Evolutionary conservation across 2,329 filamentous ascomycete species (phyloP).

Genomic region (Alternaria atra): DNA sequence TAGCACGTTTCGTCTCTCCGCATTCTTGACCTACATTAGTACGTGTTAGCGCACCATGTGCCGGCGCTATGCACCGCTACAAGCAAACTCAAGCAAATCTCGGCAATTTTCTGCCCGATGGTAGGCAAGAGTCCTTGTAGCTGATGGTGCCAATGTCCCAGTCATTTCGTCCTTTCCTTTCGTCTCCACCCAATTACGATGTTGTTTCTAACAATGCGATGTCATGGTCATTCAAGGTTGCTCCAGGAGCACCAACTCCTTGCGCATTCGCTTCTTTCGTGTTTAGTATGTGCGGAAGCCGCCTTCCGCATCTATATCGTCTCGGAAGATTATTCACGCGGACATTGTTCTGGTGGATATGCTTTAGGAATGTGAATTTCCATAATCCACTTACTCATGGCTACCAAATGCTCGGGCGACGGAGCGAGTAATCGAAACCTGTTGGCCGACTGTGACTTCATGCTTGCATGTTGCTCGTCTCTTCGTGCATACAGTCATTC

Average conservation of each 20-base stretch:
- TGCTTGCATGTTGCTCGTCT: background rate
- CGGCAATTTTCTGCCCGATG: constrained; percentile 2
- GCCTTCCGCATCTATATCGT: background rate
- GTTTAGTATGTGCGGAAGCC: background rate
- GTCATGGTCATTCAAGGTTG: background rate
- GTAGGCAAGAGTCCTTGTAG: background rate
- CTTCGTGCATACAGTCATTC: background rate
- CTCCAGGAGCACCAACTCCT: background rate
- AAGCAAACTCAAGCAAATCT: constrained; percentile 7
- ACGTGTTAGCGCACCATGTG: background rate
- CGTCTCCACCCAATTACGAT: too few species aligned
- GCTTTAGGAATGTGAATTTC: background rate
- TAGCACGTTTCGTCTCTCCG: constrained; percentile 9
- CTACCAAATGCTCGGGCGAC: background rate
- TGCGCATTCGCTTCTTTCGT: background rate
- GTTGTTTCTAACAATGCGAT: background rate
- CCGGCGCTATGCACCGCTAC: background rate
- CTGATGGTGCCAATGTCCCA: background rate
- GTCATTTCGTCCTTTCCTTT: background rate
- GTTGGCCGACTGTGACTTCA: background rate
- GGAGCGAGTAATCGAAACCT: background rate
- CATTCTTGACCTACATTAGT: background rate
- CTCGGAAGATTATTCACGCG: background rate
- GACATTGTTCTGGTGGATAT: background rate
- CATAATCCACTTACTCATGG: background rate